Evolutionary conservation across 2,329 filamentous ascomycete species (phyloP).

Genomic region (Teratosphaeria pseudoeucalypti): DNA sequence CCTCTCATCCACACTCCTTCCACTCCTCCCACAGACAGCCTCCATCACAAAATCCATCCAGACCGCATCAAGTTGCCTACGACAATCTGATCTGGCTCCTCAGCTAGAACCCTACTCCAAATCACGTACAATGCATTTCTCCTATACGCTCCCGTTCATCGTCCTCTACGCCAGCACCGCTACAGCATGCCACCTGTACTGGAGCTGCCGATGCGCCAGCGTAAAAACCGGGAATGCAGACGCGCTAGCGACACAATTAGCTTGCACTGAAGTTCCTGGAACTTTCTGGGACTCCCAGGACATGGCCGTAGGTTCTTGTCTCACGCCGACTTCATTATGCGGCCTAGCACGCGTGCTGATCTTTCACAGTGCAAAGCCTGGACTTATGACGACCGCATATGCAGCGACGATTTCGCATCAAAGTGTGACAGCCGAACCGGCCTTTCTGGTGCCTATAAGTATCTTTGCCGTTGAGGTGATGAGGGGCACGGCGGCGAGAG

Average conservation of each 20-base stretch:
- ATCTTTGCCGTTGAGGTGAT: background rate
- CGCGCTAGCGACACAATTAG: background rate
- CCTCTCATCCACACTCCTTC: no score
- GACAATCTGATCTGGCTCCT: background rate
- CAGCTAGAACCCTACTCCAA: background rate
- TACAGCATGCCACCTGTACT: background rate
- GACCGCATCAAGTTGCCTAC: background rate
- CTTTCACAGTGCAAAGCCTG: background rate
- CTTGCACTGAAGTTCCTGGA: background rate
- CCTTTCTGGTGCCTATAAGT: background rate
- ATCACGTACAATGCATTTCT: background rate
- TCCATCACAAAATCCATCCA: background rate
- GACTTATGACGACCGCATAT: background rate
- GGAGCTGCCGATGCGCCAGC: background rate
- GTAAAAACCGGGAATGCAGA: background rate
- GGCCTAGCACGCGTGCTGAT: background rate
- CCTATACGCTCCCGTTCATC: background rate
- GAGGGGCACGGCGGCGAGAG: background rate
- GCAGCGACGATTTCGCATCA: no score
- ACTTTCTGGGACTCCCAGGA: background rate
- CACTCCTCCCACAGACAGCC: no score
- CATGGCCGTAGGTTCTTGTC: background rate
- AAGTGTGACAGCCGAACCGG: background rate
- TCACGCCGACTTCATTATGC: background rate
- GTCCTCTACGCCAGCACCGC: background rate